Conservation (phyloP, 371 early-diverging fungal genomes). For the Rhizomucor pusillus region DNA sequence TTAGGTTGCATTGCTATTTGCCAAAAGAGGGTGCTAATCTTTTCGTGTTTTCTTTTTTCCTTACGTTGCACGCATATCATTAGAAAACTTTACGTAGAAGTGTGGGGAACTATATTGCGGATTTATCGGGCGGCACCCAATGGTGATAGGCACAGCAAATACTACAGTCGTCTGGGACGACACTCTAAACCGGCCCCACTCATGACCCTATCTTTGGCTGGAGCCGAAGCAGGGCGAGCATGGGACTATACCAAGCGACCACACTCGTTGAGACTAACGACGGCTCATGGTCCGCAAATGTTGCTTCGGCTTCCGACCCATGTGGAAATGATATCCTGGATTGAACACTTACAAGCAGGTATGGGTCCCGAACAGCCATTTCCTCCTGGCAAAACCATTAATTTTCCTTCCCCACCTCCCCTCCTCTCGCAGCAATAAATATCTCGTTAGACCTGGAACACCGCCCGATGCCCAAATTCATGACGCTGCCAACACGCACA, state of each 20-base stretch:
- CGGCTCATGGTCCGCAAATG: constrained; percentile 40
- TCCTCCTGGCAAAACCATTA: too few relatives aligned
- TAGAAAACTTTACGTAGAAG: constrained; percentile 40
- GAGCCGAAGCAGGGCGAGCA: constrained; percentile 43
- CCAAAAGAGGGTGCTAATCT: too few relatives aligned
- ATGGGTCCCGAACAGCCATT: background rate
- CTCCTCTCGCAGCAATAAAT: constrained; percentile 48
- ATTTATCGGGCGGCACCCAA: constrained; percentile 36
- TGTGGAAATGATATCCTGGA: constrained; percentile 47
- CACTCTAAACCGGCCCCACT: constrained; percentile 22
- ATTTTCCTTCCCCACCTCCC: too few relatives aligned
- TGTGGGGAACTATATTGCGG: constrained; percentile 44
- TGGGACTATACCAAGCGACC: constrained; percentile 44
- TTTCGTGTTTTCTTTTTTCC: background rate
- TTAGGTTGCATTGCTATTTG: too few relatives aligned
- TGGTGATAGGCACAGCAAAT: constrained; percentile 1
- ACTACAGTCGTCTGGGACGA: constrained; percentile 1
- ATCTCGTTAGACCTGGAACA: constrained; percentile 42
- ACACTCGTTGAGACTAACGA: constrained; percentile 32
- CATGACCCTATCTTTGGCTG: constrained; percentile 29
- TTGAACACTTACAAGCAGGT: constrained; percentile 52
- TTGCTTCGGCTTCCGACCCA: constrained; percentile 30
- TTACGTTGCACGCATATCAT: background rate
- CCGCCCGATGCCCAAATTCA: constrained; percentile 49
- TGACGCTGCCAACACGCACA: constrained; percentile 35